phyloP scores from a whole-genome alignment of 1,139 yeast species.

The Scheffersomyces insectosa region DNA sequence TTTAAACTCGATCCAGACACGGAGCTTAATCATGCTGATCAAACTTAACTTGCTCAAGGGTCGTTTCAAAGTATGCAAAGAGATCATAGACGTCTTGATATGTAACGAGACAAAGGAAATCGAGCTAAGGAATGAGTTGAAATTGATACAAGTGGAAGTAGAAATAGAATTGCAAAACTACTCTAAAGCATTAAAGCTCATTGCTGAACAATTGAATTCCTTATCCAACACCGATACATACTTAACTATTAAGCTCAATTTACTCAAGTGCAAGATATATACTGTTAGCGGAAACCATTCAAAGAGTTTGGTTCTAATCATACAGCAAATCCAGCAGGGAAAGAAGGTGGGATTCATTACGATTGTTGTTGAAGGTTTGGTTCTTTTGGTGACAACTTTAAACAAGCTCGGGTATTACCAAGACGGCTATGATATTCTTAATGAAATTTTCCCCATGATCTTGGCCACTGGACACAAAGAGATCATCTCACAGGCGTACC shows the following conservation, averaged over 20 bases:
- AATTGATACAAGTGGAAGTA: constrained; percentile 23
- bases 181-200: constrained; percentile 35
- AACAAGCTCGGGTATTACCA: constrained; percentile 31
- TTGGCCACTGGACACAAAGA: constrained; percentile 35
- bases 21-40: constrained; percentile 36
- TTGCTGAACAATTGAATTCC: constrained; percentile 25
- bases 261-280: constrained; percentile 45
- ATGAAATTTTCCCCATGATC: constrained; percentile 41
- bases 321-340: constrained; percentile 47
- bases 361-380: constrained; percentile 40
- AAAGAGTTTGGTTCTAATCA: constrained; percentile 42
- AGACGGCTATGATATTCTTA: constrained; percentile 40
- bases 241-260: constrained; percentile 42
- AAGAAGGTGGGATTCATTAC: constrained; percentile 40
- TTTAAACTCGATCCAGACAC: constrained; percentile 37
- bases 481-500: constrained; percentile 37
- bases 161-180: constrained; percentile 26
- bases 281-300: constrained; percentile 36
- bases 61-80: constrained; percentile 25
- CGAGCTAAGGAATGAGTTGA: constrained; percentile 31
- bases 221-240: constrained; percentile 32
- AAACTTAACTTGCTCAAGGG: constrained; percentile 41
- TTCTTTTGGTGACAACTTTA: constrained; percentile 39
- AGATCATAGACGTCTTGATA: constrained; percentile 20
- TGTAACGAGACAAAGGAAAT: constrained; percentile 31